Evolutionary conservation across 345 rosid species (phyloP), one percentile per base, ranked within the genome.

Genomic region (Citrus trifoliata): DNA sequence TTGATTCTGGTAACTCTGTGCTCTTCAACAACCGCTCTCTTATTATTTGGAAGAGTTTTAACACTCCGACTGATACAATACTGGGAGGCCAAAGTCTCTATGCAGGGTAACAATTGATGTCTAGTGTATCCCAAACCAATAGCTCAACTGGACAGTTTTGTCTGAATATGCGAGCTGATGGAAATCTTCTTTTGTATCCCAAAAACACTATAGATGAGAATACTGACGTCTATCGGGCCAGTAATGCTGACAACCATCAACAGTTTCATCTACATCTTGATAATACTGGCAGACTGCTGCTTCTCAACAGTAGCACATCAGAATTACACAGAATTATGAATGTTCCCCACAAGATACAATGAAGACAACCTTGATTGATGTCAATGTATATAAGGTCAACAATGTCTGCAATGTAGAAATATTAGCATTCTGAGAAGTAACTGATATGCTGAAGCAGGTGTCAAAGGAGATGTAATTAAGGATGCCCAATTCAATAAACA

Each of bases 161-260:
- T 24, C 82, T 86, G 60, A 21, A n/a, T 0, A 77, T 86, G 82
- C 83, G 82, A 77, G 1, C 0, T 0, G 82, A 83, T 63, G 83
- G 85, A 16, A 80, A 82, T 56, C 82, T 83, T 56, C 81, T 79
- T 75, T 79, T 80, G 75, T 86, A 84, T 71, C 82, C 85, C 5
- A 30, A 28, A 33, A 9, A 19, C 33, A 64, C 77, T 21, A 35
- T 5, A 33, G 67, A 80, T 14, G 6, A 42, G 42, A 13, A 0
- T 18, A 0, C 6, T 0, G 27, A 77, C 4, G 9, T 80, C 35
- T 85, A 85, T 10, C 82, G 78, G 83, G 2, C 67, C 2, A 73
- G 4, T 16, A 1, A 7, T 0, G 13, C 53, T 12, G 1, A 4
- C 12, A 0, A 1, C 21, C 0, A 16, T 12, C 14, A 10, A 21